These are phyloP conservation scores for Hymenoscyphus linearis DNA, from an alignment of 2,329 filamentous ascomycete species.

Conservation along the genomic window DNA sequence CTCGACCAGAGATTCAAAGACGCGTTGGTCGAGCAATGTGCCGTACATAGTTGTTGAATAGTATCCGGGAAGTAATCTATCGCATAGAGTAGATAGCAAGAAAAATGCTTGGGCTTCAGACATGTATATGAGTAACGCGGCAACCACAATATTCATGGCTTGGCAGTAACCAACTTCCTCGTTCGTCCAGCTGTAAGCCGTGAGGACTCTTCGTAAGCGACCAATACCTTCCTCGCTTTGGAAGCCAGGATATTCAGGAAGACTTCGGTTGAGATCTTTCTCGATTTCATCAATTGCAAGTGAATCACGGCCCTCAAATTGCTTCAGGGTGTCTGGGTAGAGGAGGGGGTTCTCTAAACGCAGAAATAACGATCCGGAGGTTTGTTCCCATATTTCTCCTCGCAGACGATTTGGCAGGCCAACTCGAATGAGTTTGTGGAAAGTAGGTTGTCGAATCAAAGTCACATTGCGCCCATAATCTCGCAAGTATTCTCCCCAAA, in stretches of 20 bases:
- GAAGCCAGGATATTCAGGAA: constrained; percentile 96
- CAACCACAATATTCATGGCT: constrained; percentile 99
- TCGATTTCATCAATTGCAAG: constrained; percentile 98
- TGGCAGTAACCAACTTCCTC: constrained; percentile 96
- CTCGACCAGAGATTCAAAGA: constrained; percentile 97
- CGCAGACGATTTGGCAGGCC: constrained; percentile 88
- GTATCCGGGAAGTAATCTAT: constrained; percentile 89
- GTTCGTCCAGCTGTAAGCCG: constrained; percentile 96
- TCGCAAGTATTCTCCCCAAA: constrained; percentile 94
- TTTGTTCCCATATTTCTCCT: constrained; percentile 94
- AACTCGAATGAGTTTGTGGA: constrained; percentile 94
- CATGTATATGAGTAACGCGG: constrained; percentile 97
- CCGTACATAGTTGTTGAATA: constrained; percentile 99
- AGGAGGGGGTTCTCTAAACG: constrained; percentile 79
- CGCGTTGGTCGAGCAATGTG: constrained; percentile 90
- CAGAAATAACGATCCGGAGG: constrained; percentile 84
- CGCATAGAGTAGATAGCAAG: constrained; percentile 83
- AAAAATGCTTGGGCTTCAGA: constrained; percentile 96
- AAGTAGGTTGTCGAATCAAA: constrained; percentile 89
- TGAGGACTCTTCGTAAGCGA: constrained; percentile 81
- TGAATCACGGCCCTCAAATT: constrained; percentile 80
- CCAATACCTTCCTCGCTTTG: constrained; percentile 95
- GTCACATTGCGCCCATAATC: constrained; percentile 94
- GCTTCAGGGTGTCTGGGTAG: constrained; percentile 77
- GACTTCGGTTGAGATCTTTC: constrained; percentile 92